Evolutionary conservation across 345 rosid species (phyloP).

Genomic region (Mallotus nudiflorus): DNA sequence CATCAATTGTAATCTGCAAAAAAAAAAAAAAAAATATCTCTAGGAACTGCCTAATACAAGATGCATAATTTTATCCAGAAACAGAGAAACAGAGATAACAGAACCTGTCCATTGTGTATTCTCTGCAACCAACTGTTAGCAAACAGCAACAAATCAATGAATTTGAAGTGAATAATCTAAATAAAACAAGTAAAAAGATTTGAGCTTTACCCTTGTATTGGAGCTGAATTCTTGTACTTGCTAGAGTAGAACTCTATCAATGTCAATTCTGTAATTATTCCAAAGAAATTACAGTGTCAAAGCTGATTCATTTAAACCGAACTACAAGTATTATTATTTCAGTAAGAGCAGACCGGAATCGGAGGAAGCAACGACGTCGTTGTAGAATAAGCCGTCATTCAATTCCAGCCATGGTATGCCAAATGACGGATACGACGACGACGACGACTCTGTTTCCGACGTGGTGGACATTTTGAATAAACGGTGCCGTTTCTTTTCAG

Average conservation of each 20-base stretch:
- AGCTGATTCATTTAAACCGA: neutral
- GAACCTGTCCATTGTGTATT: slow-evolving; percentile 79
- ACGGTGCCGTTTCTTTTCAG: too few species aligned
- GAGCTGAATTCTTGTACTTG: slow-evolving; percentile 73
- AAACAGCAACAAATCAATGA: neutral
- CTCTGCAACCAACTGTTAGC: slow-evolving; percentile 81
- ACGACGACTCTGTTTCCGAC: neutral
- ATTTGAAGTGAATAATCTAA: neutral
- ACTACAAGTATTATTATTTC: neutral
- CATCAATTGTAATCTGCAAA: slow-evolving; percentile 64
- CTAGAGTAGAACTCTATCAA: slow-evolving; percentile 64
- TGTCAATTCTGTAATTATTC: slow-evolving; percentile 36
- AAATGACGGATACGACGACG: slow-evolving; percentile 22
- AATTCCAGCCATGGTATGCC: slow-evolving; percentile 79
- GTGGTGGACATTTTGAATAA: too few species aligned
- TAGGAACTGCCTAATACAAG: neutral
- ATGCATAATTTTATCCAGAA: neutral
- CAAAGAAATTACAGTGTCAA: neutral
- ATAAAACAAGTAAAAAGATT: neutral
- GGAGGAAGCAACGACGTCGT: slow-evolving; percentile 50
- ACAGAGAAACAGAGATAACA: neutral
- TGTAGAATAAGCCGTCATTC: slow-evolving; percentile 72
- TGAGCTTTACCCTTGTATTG: slow-evolving; percentile 61
- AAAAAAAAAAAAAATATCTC: slow-evolving; percentile 2
- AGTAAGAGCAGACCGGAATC: slow-evolving; percentile 49